Evolutionary conservation across 179 eudicot genomes (phyloP).

Genomic region (Drosera spatulata): DNA sequence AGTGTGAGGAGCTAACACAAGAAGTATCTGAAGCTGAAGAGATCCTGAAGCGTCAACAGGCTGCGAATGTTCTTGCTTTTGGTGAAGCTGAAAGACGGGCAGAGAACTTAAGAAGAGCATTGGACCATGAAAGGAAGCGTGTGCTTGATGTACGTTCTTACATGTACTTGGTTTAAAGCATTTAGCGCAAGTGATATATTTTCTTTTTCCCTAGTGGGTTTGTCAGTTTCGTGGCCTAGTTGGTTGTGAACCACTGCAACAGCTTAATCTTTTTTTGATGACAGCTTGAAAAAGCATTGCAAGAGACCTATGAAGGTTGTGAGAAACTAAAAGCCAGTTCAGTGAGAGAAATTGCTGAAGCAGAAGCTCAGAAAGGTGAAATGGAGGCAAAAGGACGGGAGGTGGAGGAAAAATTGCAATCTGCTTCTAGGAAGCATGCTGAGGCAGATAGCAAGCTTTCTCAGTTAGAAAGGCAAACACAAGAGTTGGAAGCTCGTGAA

Average conservation of each 20-base stretch:
- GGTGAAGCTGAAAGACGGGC: constrained; percentile 76
- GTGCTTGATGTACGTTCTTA: constrained; percentile 47
- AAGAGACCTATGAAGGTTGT: constrained; percentile 41
- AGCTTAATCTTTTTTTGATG: constrained; percentile 7
- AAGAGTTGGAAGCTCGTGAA: constrained; percentile 76
- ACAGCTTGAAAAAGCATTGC: constrained; percentile 85
- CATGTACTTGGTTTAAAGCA: background rate
- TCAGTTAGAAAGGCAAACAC: constrained; percentile 67
- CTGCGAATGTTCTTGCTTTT: constrained; percentile 58
- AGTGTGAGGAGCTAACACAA: constrained; percentile 47
- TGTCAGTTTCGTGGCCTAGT: too few relatives aligned
- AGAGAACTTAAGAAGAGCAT: constrained; percentile 54
- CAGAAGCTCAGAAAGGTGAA: constrained; percentile 44
- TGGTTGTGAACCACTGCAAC: too few relatives aligned
- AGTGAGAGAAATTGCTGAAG: constrained; percentile 39
- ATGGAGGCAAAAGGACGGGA: constrained; percentile 45
- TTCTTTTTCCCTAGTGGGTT: too few relatives aligned
- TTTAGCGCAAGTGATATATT: too few relatives aligned
- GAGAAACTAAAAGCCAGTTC: constrained; percentile 41
- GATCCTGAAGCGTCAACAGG: constrained; percentile 67
- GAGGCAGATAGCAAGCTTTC: constrained; percentile 56
- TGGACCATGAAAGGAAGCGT: constrained; percentile 54
- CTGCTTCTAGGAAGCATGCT: constrained; percentile 62
- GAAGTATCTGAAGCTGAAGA: constrained; percentile 55
- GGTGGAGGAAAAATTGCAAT: constrained; percentile 44